Base-by-base conservation (phyloP, 2,329 filamentous ascomycete genomes). In the Fusarium chuoi region DNA sequence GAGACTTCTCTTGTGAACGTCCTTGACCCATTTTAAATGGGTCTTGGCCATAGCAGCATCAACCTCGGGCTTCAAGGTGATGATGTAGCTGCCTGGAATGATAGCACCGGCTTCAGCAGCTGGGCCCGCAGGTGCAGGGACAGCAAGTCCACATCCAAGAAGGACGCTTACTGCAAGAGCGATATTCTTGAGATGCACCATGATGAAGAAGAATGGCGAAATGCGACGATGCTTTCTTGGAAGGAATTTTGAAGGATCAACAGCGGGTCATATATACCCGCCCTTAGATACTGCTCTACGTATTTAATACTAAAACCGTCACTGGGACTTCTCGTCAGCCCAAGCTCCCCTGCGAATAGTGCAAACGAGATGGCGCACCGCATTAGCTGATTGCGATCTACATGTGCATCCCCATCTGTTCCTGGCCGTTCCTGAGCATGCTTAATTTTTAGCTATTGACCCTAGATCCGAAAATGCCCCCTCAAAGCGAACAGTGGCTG, bases 1-100 rank as follows among this genome's bases (percentile, higher is more conserved):
- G 22, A 88, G 70, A 74, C 88, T 89, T 70, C 88, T 85, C 78
- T 86, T 88, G 72, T 87, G 84, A 49, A 91, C 80, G 36, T 84
- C 82, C 30, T 84, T 83, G 71, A 90, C 83, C 73, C 83, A 85
- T 35, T 80, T 76, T 62, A 88, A 77, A 77, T 90, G 86, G 33
- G 81, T 80, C 42, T 83, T 80, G 72, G 90, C 79, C 46, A 80
- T 81, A 67, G 82, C 82, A 52, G 83, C 85, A 68, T 82, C 82
- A 14, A 74, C 17, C 24, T 71, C 67, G 1, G 62, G 60, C 78
- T 90, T 89, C 79, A 90, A 89, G 41, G 91, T 88, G 35, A 91
- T 86, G 74, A 91, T 90, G 80, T 89, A 92, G 52, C 84, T 85
- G 58, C 79, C 81, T 24, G 81, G 75, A 38, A 84, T 76, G 36